Evolutionary conservation across 2,329 filamentous ascomycete genomes (phyloP), one percentile per base, ranked within the genome.

Genomic region (Colletotrichum truncatum): DNA sequence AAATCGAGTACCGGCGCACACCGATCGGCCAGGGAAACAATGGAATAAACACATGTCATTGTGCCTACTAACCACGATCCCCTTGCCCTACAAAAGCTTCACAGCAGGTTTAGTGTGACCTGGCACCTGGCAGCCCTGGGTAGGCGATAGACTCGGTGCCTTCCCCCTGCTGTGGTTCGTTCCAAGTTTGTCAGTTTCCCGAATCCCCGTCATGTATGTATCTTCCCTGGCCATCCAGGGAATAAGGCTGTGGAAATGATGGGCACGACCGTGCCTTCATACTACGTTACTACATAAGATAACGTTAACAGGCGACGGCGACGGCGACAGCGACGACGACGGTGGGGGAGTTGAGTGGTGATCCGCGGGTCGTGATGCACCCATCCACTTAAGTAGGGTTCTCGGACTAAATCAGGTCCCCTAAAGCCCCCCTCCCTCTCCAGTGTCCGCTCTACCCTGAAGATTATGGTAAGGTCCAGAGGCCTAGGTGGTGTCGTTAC

Each of bases 31-130:
- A 28, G 36, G 54, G 30, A 30, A 48, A 57, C 46, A 28, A 48
- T 57, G 54, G 63, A 49, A 62, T 51, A 65, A 56, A 62, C 63
- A 55, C 57, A 65, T 65, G 63, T 65, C 63, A 62, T 63, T 48
- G 41, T 57, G 54, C 54, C 21, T 55, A 26, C 52, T 48, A 34
- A 43, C 48, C 62, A 36, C 36, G 58, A 43, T 23, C n/a, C 41
- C 62, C 51, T 56, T 56, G 34, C 16, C 56, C 18, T 38, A 14
- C 46, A 26, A 41, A 46, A 39, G 45, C 46, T 53, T 61, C 32
- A 16, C 56, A 48, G 26, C 23, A 41, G 23, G 34, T 34, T 58
- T 43, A 53, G 59, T 57, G 53, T 23, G 46, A 23, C 48, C 61
- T 25, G n/a, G 46, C 23, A 12, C 39, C 39, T 11, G 41, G 41